Conservation (phyloP, 2,329 filamentous ascomycete genomes). For the Clonostachys chloroleuca region DNA sequence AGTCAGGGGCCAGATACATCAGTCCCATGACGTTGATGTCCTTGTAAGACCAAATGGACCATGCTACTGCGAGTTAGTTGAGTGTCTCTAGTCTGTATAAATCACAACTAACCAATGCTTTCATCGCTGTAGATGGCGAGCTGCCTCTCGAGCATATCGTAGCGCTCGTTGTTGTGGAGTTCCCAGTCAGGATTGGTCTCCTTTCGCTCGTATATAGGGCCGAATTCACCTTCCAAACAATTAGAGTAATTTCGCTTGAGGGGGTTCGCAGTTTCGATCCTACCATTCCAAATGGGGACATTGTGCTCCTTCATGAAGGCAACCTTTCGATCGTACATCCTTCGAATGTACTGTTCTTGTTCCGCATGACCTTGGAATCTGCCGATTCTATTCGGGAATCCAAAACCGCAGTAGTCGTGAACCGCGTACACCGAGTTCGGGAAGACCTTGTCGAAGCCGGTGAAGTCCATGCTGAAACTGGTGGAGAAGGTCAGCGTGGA, state of each 20-base stretch:
- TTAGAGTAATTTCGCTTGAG: too few species aligned
- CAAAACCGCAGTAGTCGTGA: constrained; percentile 48
- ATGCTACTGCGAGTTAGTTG: constrained; percentile 23
- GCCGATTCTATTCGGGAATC: constrained; percentile 36
- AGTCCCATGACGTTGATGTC: constrained; percentile 52
- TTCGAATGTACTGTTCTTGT: constrained; percentile 22
- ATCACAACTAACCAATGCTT: constrained; percentile 7
- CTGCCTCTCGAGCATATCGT: constrained; percentile 33
- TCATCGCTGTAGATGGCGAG: constrained; percentile 22
- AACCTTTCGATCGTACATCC: constrained; percentile 31
- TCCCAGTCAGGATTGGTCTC: constrained; percentile 19
- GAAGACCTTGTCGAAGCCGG: constrained; percentile 24
- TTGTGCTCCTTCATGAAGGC: constrained; percentile 32
- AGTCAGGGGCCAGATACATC: constrained; percentile 38
- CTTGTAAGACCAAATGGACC: constrained; percentile 57
- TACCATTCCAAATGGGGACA: constrained; percentile 35
- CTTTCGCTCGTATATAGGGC: constrained; percentile 36
- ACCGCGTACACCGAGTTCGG: constrained; percentile 44
- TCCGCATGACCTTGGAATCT: constrained; percentile 27
- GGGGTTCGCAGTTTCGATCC: not conserved
- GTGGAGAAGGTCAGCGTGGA: constrained; percentile 26
- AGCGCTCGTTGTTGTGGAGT: constrained; percentile 25
- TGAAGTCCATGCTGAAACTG: constrained; percentile 23
- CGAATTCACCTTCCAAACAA: constrained; percentile 34
- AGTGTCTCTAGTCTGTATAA: not conserved